A percentile compares a stretch with the other conserved stretches of the same genome.
These are phyloP conservation scores for Oldenlandia corymbosa DNA, from an alignment of 257 asterid species.

Conservation along the genomic window DNA sequence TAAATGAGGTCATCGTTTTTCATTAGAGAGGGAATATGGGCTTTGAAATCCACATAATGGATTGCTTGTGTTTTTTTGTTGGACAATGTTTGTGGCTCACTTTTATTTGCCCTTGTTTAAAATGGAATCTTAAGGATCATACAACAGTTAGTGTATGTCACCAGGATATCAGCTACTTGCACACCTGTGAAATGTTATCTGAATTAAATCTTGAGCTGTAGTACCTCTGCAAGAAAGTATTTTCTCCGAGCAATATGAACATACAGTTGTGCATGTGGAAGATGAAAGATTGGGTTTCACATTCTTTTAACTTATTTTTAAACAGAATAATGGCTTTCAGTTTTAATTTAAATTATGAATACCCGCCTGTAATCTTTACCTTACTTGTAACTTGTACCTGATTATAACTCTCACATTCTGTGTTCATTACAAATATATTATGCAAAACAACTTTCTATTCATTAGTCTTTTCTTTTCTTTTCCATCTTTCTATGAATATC, in stretches of 20 bases:
- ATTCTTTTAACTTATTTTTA: background rate
- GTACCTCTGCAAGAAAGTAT: background rate
- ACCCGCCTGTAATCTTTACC: background rate
- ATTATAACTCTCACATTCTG: too few relatives aligned
- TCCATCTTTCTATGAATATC: background rate
- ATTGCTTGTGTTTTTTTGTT: constrained; percentile 6
- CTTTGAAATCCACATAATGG: constrained; percentile 1
- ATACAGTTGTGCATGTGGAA: background rate
- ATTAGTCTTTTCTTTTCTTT: background rate
- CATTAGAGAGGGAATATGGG: constrained; percentile 26
- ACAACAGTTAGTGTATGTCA: background rate
- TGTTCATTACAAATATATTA: too few relatives aligned
- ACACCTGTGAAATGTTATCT: background rate
- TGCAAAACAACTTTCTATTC: background rate
- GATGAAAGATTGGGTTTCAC: background rate
- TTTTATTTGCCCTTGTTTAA: background rate
- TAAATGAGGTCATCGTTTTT: constrained; percentile 26
- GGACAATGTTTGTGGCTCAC: constrained; percentile 1
- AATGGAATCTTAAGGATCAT: too few relatives aligned
- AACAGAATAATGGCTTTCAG: background rate
- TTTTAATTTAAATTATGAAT: background rate
- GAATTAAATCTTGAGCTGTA: background rate
- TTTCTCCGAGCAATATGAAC: background rate
- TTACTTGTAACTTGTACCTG: background rate
- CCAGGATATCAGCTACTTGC: background rate